Evolutionary conservation across 768 basidiomycete species (phyloP), one percentile per base, ranked within the genome.

Genomic region (Leccinum boreale): DNA sequence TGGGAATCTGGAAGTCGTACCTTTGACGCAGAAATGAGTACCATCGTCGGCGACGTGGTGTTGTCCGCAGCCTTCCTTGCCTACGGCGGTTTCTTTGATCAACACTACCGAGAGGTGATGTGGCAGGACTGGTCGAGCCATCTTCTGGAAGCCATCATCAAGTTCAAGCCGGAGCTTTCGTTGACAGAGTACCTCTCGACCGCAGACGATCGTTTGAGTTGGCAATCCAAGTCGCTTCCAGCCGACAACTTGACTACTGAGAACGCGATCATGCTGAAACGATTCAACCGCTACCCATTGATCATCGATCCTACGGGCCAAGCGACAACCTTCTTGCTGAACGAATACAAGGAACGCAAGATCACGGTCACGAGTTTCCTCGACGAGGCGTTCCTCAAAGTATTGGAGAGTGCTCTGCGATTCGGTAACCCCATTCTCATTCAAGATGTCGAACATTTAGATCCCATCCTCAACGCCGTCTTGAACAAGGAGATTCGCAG

Each of bases 191-290:
- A 96, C 72, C 82, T 98, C 36, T 98, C 97, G 5, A 95, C 96
- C 3, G 94, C 95, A 1, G 97, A 98, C 68, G 93, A 98, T 68
- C 90, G 96, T 45, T 82, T 97, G 60, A 86, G 82, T 65, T 99
- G 95, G 97, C 94, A 96, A 73, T 90, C 93, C 29, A 94, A 94
- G 67, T 89, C 92, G 1, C 79, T 98, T n/a, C 97, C 97, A 1
- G 87, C 93, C 5, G 95, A 99, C 73, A 94, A 91, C 61, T 79
- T 99, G 47, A 98, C 94, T 63, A 93, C 92, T 1, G 97, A 98
- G 76, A 99, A 99, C 69, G 97, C 97, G n/a, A 94, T 98, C 74
- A 98, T 98, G 94, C 85, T 99, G 69, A 94, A 96, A 70, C 87
- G 94, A 50, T 98, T 94, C 83, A 92, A 93, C 67, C 91, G 97